Percentiles rank a stretch among this genome's conserved stretches.
phyloP scores from a whole-genome alignment of 2,329 filamentous ascomycete species.

The Trichophyton mentagrophytes region DNA sequence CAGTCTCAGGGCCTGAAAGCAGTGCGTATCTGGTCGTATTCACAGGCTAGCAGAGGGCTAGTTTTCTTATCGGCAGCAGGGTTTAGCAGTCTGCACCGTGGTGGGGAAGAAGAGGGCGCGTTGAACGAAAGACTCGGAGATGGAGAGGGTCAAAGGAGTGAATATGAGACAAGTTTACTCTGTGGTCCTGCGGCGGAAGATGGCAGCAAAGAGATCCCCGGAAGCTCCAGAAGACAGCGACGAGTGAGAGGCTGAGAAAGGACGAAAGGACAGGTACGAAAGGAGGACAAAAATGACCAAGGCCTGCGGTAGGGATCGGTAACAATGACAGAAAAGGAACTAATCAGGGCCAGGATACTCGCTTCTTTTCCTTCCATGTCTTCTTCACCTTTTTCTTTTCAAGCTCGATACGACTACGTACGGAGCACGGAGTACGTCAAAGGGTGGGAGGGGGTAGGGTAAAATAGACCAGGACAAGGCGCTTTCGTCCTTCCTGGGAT shows the following conservation, averaged over 20 bases:
- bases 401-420: neutral
- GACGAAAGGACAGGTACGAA: neutral
- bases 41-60: neutral
- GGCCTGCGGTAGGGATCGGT: neutral
- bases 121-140: neutral
- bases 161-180: neutral
- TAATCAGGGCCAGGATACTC: neutral
- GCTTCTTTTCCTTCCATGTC: neutral
- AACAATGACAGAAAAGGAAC: neutral
- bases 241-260: neutral
- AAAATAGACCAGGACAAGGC: neutral
- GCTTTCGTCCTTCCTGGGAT: neutral
- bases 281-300: neutral
- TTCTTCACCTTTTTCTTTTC: neutral
- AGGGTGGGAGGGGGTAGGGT: neutral
- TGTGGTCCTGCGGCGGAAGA: neutral
- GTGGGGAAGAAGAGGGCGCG: neutral
- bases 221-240: neutral
- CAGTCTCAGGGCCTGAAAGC: neutral
- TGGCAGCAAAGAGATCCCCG: neutral
- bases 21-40: conserved; percentile 1
- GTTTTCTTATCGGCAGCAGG: neutral
- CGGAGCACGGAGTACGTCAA: neutral
- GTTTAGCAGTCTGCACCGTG: conserved; percentile 2
- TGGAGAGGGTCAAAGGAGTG: neutral